These are phyloP conservation scores for Dioszegia crocea DNA, from an alignment of 768 basidiomycete genomes.

Conservation along the genomic window DNA sequence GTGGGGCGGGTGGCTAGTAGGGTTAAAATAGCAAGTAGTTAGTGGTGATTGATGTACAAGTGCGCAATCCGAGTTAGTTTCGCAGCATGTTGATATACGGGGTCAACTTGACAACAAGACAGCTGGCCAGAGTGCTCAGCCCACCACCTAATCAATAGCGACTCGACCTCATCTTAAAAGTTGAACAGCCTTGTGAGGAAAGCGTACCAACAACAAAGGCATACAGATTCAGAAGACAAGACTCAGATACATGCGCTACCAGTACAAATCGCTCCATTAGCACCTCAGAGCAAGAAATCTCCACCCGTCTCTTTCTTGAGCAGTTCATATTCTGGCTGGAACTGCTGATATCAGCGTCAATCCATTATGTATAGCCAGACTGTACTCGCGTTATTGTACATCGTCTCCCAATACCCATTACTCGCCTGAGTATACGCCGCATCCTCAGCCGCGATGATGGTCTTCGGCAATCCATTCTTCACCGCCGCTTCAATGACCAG, in stretches of 20 bases:
- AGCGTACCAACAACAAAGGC: too few species aligned
- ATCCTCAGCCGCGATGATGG: conserved; percentile 16
- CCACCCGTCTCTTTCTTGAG: conserved; percentile 18
- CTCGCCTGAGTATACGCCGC: conserved; percentile 17
- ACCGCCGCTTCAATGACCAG: conserved; percentile 16
- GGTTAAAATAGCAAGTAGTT: too few species aligned
- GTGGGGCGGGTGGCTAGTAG: too few species aligned
- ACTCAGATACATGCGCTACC: not conserved
- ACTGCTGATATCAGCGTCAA: conserved; percentile 5
- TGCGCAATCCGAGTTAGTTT: too few species aligned
- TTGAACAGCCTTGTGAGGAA: too few species aligned
- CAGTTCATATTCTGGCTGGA: conserved; percentile 16
- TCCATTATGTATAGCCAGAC: not conserved
- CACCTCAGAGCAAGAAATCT: conserved; percentile 10
- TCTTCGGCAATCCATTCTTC: conserved; percentile 10
- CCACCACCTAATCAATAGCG: too few species aligned
- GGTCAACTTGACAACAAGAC: too few species aligned
- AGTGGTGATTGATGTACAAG: too few species aligned
- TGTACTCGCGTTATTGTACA: conserved; percentile 18
- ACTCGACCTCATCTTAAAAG: too few species aligned
- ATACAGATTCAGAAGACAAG: not conserved
- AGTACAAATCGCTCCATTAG: not conserved
- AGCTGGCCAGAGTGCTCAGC: too few species aligned
- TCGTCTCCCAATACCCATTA: conserved; percentile 20
- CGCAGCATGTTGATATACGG: too few species aligned